Evolutionary conservation across 1,284 basidiomycete genomes (phyloP).

Genomic region (Pseudozyma hubeiensis): DNA sequence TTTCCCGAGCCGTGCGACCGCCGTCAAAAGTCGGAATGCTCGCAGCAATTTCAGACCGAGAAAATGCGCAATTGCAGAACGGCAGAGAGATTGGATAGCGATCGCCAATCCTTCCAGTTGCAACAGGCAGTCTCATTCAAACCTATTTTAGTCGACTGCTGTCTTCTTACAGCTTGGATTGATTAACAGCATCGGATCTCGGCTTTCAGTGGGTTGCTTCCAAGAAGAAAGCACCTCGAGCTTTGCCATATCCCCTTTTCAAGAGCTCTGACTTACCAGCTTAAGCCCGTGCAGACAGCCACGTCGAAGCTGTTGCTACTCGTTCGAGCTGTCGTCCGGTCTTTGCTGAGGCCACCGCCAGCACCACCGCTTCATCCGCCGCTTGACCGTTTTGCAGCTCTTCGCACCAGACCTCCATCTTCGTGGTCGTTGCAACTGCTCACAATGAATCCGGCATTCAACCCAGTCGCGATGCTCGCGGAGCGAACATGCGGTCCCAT

Average conservation of each 20-base stretch:
- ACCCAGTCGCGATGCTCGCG: constrained; percentile 45
- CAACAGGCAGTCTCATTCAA: constrained; percentile 19
- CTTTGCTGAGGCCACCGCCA: constrained; percentile 7
- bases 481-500: constrained; percentile 56
- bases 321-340: constrained; percentile 4
- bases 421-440: constrained; percentile 8
- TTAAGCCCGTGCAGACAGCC: neutral
- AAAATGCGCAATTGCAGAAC: constrained; percentile 1
- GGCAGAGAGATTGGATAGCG: constrained; percentile 4
- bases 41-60: too few relatives aligned
- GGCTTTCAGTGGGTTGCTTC: constrained; percentile 8
- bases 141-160: neutral
- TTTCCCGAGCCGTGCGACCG: constrained; percentile 11
- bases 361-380: neutral
- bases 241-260: neutral
- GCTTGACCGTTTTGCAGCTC: constrained; percentile 10
- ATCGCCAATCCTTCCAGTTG: constrained; percentile 16
- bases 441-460: constrained; percentile 38
- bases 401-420: constrained; percentile 13
- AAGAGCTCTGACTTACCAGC: too few relatives aligned
- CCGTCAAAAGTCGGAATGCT: constrained; percentile 15
- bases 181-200: constrained; percentile 25
- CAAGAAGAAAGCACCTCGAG: constrained; percentile 7
- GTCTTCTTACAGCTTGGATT: neutral
- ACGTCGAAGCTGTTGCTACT: constrained; percentile 14